These are phyloP conservation scores for Fusarium brevicatenulatum DNA, from an alignment of 2,329 filamentous ascomycete species.

Conservation along the genomic window DNA sequence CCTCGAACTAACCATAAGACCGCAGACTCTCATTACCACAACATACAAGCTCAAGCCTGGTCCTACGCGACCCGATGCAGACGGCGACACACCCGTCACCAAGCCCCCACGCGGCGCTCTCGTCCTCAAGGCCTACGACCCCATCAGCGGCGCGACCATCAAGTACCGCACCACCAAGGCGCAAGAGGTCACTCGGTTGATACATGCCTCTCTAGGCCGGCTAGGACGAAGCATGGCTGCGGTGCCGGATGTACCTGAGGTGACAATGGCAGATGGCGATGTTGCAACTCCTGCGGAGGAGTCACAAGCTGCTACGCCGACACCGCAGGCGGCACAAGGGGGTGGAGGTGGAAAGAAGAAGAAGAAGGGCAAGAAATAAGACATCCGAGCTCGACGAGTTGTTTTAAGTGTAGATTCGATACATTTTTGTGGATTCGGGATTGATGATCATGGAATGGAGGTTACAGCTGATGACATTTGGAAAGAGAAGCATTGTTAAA, in stretches of 20 bases:
- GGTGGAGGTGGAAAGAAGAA: slow-evolving; percentile 69
- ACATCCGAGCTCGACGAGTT: not conserved
- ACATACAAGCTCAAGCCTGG: slow-evolving; percentile 79
- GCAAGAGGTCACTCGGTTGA: slow-evolving; percentile 85
- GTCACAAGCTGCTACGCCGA: slow-evolving; percentile 39
- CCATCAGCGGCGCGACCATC: slow-evolving; percentile 80
- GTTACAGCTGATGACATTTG: not conserved
- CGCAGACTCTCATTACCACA: slow-evolving; percentile 87
- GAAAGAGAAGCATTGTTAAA: not conserved
- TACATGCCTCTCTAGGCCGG: slow-evolving; percentile 75
- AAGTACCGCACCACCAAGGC: slow-evolving; percentile 94
- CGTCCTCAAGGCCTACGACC: slow-evolving; percentile 89
- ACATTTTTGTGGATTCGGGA: not conserved
- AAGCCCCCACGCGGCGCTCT: slow-evolving; percentile 74
- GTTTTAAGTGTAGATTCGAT: not conserved
- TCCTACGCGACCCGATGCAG: slow-evolving; percentile 41
- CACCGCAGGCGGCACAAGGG: slow-evolving; percentile 42
- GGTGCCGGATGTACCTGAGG: slow-evolving; percentile 58
- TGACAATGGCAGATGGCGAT: slow-evolving; percentile 54
- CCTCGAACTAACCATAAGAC: slow-evolving; percentile 16
- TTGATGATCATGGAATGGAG: not conserved
- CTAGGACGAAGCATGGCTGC: slow-evolving; percentile 77
- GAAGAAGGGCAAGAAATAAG: slow-evolving; percentile 61
- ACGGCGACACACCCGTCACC: slow-evolving; percentile 44
- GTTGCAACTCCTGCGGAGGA: slow-evolving; percentile 41